Evolutionary conservation across 352 stramenopile genomes (phyloP), one percentile per base, ranked within the genome.

Genomic region (Phytophthora sp.): DNA sequence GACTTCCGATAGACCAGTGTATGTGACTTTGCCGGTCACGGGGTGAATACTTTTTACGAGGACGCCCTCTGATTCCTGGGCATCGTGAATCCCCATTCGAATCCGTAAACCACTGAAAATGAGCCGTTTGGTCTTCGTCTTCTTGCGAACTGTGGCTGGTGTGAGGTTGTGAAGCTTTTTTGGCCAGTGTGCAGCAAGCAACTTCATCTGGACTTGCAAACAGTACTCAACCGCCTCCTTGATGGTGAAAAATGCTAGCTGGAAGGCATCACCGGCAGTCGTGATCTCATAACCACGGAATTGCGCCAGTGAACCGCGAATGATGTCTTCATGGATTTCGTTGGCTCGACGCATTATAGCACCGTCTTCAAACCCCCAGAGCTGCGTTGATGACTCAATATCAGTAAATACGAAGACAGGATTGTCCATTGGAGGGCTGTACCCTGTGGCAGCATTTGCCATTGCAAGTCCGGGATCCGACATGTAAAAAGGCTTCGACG

Each of bases 371-470:
- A 80, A 35, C 0, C 54, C 35, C 80, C 80, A 88, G 5, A 88
- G 60, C 44, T 67, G 55, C 10, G 64, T 88, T 18, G 80, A 89
- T 13, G 76, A 72, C 53, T 89, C 78, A 45, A 87, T 87, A 60
- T 89, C 80, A 13, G 80, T 89, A 76, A 82, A 85, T 21, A 89
- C 76, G 37, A 89, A 88, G 28, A 89, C 75, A 6, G 79, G 80
- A 17, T 84, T 74, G 12, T 58, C 60, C 18, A 60, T 55, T 15
- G 76, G 76, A 9, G 76, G 52, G n/a, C 27, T 62, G 54, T 67
- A 63, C 8, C 55, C 50, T 24, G 49, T 35, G 23, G 62, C 62
- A 13, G 62, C 62, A n/a, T 71, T 66, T 17, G 42, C 41, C 62
- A 77, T 74, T 13, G 49, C 49, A 28, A 78, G 62, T 24, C 44